A percentile compares a stretch with the other conserved stretches of the same genome.
Evolutionary conservation across 2,329 filamentous ascomycete species (phyloP).

Genomic region (Colletotrichum cereale): DNA sequence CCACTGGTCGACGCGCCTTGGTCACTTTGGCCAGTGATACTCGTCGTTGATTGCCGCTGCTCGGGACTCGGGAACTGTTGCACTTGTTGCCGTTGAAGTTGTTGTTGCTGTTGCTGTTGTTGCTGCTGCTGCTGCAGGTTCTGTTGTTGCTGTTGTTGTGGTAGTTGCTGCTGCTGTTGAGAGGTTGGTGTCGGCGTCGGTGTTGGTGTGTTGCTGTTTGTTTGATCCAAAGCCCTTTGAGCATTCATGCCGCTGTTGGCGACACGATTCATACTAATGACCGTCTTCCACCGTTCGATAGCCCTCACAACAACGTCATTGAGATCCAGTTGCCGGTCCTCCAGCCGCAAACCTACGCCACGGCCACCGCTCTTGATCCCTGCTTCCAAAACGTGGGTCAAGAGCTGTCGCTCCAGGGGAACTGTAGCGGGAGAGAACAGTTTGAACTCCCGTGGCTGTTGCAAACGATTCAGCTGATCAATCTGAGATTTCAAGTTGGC

Average conservation of each 20-base stretch:
- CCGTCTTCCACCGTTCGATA: conserved; percentile 73
- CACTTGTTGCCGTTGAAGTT: conserved; percentile 43
- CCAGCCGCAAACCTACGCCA: conserved; percentile 60
- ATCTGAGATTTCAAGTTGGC: conserved; percentile 69
- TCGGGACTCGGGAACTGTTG: conserved; percentile 42
- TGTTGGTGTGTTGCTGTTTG: conserved; percentile 35
- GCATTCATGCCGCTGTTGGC: conserved; percentile 59
- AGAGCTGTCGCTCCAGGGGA: conserved; percentile 62
- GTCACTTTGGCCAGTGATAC: conserved; percentile 52
- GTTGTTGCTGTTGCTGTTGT: conserved; percentile 39
- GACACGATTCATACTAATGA: conserved; percentile 65
- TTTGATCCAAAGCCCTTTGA: conserved; percentile 62
- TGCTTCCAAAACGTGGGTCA: conserved; percentile 61
- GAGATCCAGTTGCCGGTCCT: conserved; percentile 66
- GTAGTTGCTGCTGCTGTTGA: conserved; percentile 43
- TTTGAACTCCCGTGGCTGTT: conserved; percentile 72
- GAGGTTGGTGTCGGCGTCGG: conserved; percentile 44
- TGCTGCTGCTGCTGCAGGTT: conserved; percentile 48
- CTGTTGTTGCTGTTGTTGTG: conserved; percentile 47
- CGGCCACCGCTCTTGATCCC: conserved; percentile 53
- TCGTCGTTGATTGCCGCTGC: conserved; percentile 50
- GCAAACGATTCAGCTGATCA: conserved; percentile 68
- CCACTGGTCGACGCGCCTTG: conserved; percentile 50
- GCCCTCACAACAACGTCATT: conserved; percentile 64
- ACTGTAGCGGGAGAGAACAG: conserved; percentile 64